These are phyloP conservation scores for Solanum hybrid DNA, from an alignment of 305 asterid species.

Conservation along the genomic window DNA sequence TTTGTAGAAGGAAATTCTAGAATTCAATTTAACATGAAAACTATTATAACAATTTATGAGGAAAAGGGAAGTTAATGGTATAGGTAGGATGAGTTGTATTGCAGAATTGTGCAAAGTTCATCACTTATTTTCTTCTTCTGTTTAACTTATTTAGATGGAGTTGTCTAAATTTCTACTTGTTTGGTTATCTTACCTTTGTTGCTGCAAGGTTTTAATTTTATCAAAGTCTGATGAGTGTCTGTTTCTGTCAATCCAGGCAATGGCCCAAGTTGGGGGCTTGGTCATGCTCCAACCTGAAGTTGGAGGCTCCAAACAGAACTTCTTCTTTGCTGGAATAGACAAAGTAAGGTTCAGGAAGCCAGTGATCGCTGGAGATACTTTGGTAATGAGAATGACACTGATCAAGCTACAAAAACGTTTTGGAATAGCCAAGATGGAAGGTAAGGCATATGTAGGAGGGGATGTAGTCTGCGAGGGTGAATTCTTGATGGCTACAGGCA, in stretches of 20 bases:
- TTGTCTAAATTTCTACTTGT: background rate
- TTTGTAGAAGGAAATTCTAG: background rate
- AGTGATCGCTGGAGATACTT: conserved; percentile 42
- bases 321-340: conserved; percentile 73
- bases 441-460: conserved; percentile 70
- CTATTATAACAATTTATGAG: background rate
- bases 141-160: background rate
- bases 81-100: background rate
- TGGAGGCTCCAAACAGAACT: conserved; percentile 61
- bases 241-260: conserved; percentile 45
- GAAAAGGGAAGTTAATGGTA: background rate
- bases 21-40: background rate
- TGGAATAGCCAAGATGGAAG: conserved; percentile 88
- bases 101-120: background rate
- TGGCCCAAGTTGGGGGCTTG: conserved; percentile 96
- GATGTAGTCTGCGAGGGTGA: conserved; percentile 78
- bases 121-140: background rate
- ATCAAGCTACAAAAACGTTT: conserved; percentile 77
- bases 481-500: conserved; percentile 74
- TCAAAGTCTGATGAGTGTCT: background rate
- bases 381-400: conserved; percentile 84
- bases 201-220: background rate
- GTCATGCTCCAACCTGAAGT: conserved; percentile 88
- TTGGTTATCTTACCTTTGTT: background rate
- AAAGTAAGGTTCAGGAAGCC: conserved; percentile 68